Percentiles rank a stretch among this genome's conserved stretches.
Evolutionary conservation across 225 moss, liverwort and hornwort species (phyloP).

Genomic region (Pseudoscleropodium purum): DNA sequence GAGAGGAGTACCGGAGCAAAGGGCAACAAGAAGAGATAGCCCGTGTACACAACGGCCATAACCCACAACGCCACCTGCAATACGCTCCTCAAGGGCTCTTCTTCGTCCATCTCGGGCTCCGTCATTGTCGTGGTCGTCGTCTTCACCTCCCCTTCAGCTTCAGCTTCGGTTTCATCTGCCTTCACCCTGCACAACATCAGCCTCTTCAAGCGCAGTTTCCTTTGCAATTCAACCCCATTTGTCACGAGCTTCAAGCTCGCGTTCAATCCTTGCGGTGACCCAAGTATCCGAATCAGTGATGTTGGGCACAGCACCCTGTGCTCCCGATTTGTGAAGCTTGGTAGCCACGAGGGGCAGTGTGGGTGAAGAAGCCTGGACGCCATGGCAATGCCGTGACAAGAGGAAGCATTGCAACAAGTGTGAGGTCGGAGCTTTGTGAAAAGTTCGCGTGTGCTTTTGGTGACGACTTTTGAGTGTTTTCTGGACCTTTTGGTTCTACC

Average conservation of each 20-base stretch:
- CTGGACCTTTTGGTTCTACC: not conserved
- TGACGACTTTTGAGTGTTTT: not conserved
- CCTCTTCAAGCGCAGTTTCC: not conserved
- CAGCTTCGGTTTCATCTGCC: conserved; percentile 3
- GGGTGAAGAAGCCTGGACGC: not conserved
- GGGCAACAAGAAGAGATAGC: conserved; percentile 79
- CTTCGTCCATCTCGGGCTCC: not conserved
- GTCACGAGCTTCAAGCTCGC: not conserved
- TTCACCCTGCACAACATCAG: conserved; percentile 21
- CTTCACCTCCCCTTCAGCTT: not conserved
- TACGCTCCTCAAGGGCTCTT: conserved; percentile 13
- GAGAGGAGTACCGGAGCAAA: conserved; percentile 60
- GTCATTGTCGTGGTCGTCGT: not conserved
- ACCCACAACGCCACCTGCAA: conserved; percentile 58
- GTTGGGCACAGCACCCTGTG: not conserved
- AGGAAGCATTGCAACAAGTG: not conserved
- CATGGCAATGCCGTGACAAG: conserved; percentile 2
- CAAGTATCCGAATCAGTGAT: not conserved
- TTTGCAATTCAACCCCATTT: not conserved
- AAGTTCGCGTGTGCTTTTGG: not conserved
- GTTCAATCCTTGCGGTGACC: not conserved
- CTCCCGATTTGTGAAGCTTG: not conserved
- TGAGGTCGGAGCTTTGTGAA: not conserved
- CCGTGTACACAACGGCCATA: conserved; percentile 59
- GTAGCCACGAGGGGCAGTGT: not conserved